Conservation (phyloP, 495 filamentous ascomycete species). For the Aspergillus funiculosus region DNA sequence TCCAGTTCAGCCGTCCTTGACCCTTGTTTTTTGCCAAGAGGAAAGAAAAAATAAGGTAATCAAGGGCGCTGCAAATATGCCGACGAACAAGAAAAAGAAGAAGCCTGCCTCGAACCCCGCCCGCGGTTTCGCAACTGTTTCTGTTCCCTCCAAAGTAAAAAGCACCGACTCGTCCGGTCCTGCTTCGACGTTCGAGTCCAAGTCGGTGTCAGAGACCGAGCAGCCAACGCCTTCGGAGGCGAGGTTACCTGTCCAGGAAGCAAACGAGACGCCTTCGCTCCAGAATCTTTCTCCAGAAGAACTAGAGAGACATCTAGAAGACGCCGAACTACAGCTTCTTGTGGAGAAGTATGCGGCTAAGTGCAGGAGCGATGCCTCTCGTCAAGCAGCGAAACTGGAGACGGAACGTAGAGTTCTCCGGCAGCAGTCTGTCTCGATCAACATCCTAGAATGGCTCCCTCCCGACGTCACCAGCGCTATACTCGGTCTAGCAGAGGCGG, state of each 20-base stretch:
- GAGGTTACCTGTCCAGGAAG: slow-evolving; percentile 16
- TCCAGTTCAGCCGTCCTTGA: no score
- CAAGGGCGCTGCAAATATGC: slow-evolving; percentile 46
- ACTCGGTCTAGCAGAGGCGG: slow-evolving; percentile 49
- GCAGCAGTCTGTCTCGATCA: slow-evolving; percentile 62
- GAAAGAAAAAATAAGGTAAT: neutral
- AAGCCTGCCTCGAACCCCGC: slow-evolving; percentile 79
- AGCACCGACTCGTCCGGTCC: slow-evolving; percentile 26
- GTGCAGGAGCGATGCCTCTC: slow-evolving; percentile 57
- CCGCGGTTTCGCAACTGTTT: slow-evolving; percentile 88
- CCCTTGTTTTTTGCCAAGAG: no score
- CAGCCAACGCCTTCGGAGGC: slow-evolving; percentile 26
- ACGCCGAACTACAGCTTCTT: slow-evolving; percentile 71
- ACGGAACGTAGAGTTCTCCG: slow-evolving; percentile 75
- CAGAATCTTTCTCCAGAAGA: slow-evolving; percentile 70
- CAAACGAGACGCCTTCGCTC: slow-evolving; percentile 27
- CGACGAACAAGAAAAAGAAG: slow-evolving; percentile 78
- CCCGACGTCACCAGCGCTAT: slow-evolving; percentile 71
- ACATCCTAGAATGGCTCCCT: slow-evolving; percentile 71
- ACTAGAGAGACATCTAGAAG: slow-evolving; percentile 74
- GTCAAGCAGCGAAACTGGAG: slow-evolving; percentile 65
- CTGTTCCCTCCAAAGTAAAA: slow-evolving; percentile 69
- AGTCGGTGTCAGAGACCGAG: slow-evolving; percentile 39
- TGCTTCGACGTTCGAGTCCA: slow-evolving; percentile 32
- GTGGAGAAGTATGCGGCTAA: slow-evolving; percentile 76